Conservation (phyloP, 2,329 filamentous ascomycete species). For the Alternaria triticimaculans region DNA sequence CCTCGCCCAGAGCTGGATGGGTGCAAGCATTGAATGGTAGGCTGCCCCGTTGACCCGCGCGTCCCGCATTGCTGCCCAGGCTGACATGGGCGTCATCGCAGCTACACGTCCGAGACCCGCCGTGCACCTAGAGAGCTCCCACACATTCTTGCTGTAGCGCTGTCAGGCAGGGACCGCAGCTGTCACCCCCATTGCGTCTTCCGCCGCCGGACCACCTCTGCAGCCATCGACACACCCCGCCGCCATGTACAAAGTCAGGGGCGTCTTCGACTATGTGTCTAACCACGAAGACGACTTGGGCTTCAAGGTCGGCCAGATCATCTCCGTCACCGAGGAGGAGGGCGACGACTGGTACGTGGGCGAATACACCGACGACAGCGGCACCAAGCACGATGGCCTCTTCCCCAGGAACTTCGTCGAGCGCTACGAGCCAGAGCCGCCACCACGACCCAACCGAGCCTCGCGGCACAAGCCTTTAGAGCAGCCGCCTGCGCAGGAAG, state of each 20-base stretch:
- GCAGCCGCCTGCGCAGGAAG: conserved; percentile 35
- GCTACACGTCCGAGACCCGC: conserved; percentile 21
- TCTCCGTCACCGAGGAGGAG: conserved; percentile 91
- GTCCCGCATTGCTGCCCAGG: conserved; percentile 15
- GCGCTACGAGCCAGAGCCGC: conserved; percentile 88
- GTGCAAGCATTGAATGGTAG: conserved; percentile 14
- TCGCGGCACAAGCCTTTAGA: conserved; percentile 57
- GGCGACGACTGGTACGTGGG: conserved; percentile 94
- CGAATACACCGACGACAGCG: conserved; percentile 79
- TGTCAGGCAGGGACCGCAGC: conserved; percentile 18
- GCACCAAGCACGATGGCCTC: conserved; percentile 79
- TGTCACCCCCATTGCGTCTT: conserved; percentile 11
- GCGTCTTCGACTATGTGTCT: conserved; percentile 92
- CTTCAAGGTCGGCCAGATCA: conserved; percentile 84
- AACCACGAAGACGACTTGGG: conserved; percentile 93
- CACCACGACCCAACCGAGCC: conserved; percentile 79
- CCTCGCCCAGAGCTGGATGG: conserved; percentile 17
- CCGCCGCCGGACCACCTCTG: conserved; percentile 3
- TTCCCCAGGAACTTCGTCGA: conserved; percentile 98
- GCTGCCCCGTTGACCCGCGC: conserved; percentile 6
- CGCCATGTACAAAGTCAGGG: conserved; percentile 84
- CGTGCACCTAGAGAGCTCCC: conserved; percentile 9
- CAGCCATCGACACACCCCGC: background rate
- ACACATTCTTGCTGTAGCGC: conserved; percentile 7
- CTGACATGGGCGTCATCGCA: conserved; percentile 25